Conservation (phyloP, 768 basidiomycete species). For the Auricularia sp. region DNA sequence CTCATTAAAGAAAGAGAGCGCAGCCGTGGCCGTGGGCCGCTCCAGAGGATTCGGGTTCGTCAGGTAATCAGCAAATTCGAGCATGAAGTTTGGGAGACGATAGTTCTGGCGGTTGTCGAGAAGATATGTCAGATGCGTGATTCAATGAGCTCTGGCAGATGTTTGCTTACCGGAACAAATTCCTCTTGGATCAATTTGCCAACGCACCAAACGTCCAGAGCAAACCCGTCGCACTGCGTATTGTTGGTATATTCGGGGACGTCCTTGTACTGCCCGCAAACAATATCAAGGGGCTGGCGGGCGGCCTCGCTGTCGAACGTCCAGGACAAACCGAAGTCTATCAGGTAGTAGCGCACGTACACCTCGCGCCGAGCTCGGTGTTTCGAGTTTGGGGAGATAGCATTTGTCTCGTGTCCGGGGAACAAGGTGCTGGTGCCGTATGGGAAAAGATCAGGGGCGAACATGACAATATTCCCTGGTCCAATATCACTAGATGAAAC, state of each 20-base stretch:
- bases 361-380: not conserved
- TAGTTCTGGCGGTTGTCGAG: not conserved
- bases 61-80: not conserved
- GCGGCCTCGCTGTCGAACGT: not conserved
- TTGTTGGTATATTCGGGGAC: not conserved
- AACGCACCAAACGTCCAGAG: not conserved
- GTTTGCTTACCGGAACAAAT: not conserved
- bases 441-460: too few relatives aligned
- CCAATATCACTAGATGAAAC: too few relatives aligned
- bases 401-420: too few relatives aligned
- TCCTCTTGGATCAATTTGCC: not conserved
- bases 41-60: not conserved
- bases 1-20: not conserved
- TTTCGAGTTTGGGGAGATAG: not conserved
- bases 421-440: too few relatives aligned
- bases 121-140: not conserved
- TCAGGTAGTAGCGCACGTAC: not conserved
- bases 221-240: not conserved
- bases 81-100: not conserved
- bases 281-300: not conserved
- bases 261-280: not conserved
- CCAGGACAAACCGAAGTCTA: not conserved
- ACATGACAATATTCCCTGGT: too few relatives aligned
- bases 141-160: not conserved
- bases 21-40: not conserved